Conservation (phyloP, 129 eudicot genomes). For the Ambrosia trifida region DNA sequence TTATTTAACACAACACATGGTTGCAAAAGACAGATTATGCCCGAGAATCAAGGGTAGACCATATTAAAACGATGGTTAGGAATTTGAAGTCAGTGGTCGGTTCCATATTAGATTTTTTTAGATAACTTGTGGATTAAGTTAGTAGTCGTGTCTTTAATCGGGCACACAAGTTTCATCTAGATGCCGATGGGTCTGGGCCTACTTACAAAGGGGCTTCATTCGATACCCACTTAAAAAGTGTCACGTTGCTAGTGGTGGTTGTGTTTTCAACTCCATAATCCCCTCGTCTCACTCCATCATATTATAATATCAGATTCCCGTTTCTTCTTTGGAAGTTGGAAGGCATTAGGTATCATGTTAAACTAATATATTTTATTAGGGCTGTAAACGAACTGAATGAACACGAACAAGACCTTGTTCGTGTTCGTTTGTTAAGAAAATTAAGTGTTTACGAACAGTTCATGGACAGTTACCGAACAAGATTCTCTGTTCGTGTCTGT, state of each 20-base stretch:
- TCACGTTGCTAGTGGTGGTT: not conserved
- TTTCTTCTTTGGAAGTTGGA: too few relatives aligned
- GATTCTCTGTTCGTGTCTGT: too few relatives aligned
- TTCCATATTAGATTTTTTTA: not conserved
- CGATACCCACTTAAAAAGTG: not conserved
- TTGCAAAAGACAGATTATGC: not conserved
- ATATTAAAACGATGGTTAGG: not conserved
- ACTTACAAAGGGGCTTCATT: not conserved
- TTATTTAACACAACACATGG: not conserved
- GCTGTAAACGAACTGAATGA: too few relatives aligned
- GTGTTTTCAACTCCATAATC: not conserved
- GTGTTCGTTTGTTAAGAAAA: too few relatives aligned
- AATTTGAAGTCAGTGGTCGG: conserved; percentile 23
- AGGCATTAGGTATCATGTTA: not conserved
- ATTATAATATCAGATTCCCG: too few relatives aligned
- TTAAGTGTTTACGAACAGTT: too few relatives aligned
- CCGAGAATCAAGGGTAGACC: conserved; percentile 4
- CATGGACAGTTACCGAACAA: too few relatives aligned
- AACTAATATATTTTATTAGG: not conserved
- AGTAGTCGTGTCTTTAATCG: conserved; percentile 10
- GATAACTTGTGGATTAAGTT: conserved; percentile 26
- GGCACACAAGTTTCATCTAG: conserved; percentile 4
- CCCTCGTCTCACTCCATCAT: too few relatives aligned
- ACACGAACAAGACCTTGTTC: too few relatives aligned
- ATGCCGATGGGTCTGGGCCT: conserved; percentile 26